phyloP scores from a whole-genome alignment of 805 yeast species.

The Gaillardinia entomophila region DNA sequence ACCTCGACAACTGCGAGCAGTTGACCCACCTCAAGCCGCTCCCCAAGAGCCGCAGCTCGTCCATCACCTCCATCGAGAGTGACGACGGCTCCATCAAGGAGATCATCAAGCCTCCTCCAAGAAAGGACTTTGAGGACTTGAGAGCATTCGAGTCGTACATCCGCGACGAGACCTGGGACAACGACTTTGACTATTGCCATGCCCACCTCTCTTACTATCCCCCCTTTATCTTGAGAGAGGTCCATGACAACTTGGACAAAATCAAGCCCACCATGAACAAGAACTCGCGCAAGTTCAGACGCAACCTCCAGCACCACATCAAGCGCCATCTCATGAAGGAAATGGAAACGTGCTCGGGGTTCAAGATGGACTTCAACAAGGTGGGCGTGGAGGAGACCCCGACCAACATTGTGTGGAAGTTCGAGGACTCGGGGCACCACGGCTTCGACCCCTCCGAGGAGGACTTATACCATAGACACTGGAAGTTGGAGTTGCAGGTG shows the following conservation, averaged over 20 bases:
- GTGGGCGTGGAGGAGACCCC: slow-evolving; percentile 43
- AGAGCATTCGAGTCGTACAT: slow-evolving; percentile 57
- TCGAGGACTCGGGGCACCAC: slow-evolving; percentile 52
- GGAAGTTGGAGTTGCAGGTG: slow-evolving; percentile 60
- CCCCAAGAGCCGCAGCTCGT: slow-evolving; percentile 33
- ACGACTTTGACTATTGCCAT: slow-evolving; percentile 64
- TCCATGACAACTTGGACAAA: slow-evolving; percentile 65
- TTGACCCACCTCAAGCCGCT: slow-evolving; percentile 32
- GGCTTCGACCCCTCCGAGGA: slow-evolving; percentile 47
- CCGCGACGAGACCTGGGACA: slow-evolving; percentile 71
- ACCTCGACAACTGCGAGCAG: slow-evolving; percentile 32
- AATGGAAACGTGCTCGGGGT: slow-evolving; percentile 57
- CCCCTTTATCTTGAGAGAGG: slow-evolving; percentile 63
- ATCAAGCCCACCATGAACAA: slow-evolving; percentile 69
- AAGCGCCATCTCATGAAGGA: slow-evolving; percentile 66
- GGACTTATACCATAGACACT: slow-evolving; percentile 44
- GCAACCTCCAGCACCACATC: slow-evolving; percentile 72
- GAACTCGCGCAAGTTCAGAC: slow-evolving; percentile 62
- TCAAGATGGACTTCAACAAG: slow-evolving; percentile 45
- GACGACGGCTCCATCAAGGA: slow-evolving; percentile 18
- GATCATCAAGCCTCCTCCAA: slow-evolving; percentile 35
- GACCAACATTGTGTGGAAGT: slow-evolving; percentile 59
- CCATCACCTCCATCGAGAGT: slow-evolving; percentile 33
- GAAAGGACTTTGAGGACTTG: slow-evolving; percentile 55
- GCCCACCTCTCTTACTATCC: slow-evolving; percentile 66